Evolutionary conservation across 2,329 filamentous ascomycete genomes (phyloP).

Genomic region (Aplosporella prunicola): DNA sequence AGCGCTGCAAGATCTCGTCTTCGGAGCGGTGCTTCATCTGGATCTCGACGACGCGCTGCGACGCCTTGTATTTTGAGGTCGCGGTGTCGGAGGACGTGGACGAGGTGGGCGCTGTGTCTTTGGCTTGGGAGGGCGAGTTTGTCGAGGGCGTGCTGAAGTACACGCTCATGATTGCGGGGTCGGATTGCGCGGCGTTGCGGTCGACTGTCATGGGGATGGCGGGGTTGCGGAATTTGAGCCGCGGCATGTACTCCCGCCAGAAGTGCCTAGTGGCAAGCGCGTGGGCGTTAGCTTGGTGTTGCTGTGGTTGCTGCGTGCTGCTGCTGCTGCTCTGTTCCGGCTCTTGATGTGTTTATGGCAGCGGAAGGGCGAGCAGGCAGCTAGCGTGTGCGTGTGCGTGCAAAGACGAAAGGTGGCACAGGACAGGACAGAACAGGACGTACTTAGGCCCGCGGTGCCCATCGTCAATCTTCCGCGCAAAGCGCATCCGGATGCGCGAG

Average conservation of each 20-base stretch:
- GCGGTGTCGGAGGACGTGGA: constrained; percentile 16
- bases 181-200: constrained; percentile 46
- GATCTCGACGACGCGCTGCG: constrained; percentile 32
- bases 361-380: constrained; percentile 18
- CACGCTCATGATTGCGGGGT: constrained; percentile 54
- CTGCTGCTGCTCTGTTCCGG: not conserved
- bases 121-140: constrained; percentile 24
- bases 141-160: constrained; percentile 41
- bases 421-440: too few species aligned
- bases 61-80: constrained; percentile 21
- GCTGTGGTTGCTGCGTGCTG: constrained; percentile 1
- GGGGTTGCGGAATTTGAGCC: constrained; percentile 93
- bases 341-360: constrained; percentile 31
- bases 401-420: too few species aligned
- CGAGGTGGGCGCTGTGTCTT: constrained; percentile 15
- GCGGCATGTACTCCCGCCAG: constrained; percentile 72
- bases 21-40: constrained; percentile 54
- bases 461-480: constrained; percentile 50
- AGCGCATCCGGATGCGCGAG: constrained; percentile 65
- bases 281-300: not conserved
- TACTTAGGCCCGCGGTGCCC: constrained; percentile 68
- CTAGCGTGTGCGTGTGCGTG: constrained; percentile 1
- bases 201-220: constrained; percentile 72
- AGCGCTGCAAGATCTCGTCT: constrained; percentile 51
- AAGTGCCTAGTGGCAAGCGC: constrained; percentile 80